phyloP scores from a whole-genome alignment of 352 stramenopile species.

The Blastocystis sp. region DNA sequence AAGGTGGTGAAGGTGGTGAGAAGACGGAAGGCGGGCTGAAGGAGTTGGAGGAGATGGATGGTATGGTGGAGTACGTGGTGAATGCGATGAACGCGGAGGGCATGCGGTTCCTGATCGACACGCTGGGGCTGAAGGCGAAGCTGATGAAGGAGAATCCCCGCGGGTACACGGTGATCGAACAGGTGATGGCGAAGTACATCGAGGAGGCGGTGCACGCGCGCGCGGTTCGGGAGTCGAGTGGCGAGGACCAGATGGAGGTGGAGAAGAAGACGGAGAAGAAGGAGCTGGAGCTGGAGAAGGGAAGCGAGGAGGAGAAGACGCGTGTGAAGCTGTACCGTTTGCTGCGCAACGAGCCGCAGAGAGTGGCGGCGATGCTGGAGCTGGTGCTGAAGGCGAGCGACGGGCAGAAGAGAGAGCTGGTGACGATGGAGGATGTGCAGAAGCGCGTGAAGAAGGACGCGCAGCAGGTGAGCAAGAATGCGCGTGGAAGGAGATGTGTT shows the following conservation, averaged over 20 bases:
- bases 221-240: neutral
- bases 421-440: constrained; percentile 22
- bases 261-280: constrained; percentile 5
- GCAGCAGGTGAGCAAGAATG: neutral
- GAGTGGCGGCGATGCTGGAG: constrained; percentile 28
- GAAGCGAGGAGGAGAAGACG: neutral
- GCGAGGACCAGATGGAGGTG: neutral
- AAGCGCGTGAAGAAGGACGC: constrained; percentile 43
- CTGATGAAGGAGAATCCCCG: constrained; percentile 52
- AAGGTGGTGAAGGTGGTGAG: neutral
- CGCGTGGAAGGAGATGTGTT: neutral
- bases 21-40: neutral
- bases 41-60: constrained; percentile 27
- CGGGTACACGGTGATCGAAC: constrained; percentile 57
- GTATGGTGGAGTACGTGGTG: constrained; percentile 28
- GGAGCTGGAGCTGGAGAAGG: neutral
- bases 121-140: constrained; percentile 4
- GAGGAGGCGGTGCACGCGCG: neutral
- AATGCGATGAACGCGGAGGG: neutral
- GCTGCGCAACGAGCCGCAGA: neutral
- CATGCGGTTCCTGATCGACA: constrained; percentile 49
- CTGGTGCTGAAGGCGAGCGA: constrained; percentile 25
- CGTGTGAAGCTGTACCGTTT: neutral
- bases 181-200: constrained; percentile 58
- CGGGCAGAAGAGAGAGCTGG: constrained; percentile 27